Evolutionary conservation across 176 grass and related monocot genomes (phyloP).

Genomic region (Rhynchospora pubera): DNA sequence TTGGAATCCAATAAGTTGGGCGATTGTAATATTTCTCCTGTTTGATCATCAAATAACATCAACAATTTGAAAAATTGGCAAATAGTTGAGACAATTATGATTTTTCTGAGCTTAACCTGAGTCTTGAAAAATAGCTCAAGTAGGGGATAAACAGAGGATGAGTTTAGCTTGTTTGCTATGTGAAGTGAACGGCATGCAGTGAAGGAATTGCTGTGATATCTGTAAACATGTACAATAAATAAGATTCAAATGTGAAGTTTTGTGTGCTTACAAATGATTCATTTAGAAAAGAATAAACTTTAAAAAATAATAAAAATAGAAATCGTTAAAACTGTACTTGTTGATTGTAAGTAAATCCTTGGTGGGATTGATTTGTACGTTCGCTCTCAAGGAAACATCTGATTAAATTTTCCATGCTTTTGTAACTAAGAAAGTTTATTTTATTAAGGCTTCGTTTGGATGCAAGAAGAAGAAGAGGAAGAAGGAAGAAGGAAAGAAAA

Average conservation of each 20-base stretch:
- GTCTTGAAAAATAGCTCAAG: slow-evolving; percentile 79
- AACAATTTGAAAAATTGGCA: neutral
- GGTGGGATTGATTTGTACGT: neutral
- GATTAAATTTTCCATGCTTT: neutral
- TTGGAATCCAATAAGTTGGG: slow-evolving; percentile 59
- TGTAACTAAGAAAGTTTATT: neutral
- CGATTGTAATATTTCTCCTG: slow-evolving; percentile 80
- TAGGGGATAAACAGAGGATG: slow-evolving; percentile 53
- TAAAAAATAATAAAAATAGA: neutral
- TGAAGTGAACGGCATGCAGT: slow-evolving; percentile 53
- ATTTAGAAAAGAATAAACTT: neutral
- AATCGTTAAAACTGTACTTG: neutral
- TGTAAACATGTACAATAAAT: slow-evolving; percentile 32
- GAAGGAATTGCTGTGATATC: slow-evolving; percentile 74
- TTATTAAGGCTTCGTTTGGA: too few species aligned
- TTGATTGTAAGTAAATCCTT: neutral
- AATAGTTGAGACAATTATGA: neutral
- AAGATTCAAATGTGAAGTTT: neutral
- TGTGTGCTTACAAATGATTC: neutral
- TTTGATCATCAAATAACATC: neutral
- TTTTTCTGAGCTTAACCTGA: slow-evolving; percentile 41
- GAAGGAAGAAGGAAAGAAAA: too few species aligned
- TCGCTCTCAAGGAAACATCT: neutral
- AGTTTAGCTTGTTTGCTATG: slow-evolving; percentile 56
- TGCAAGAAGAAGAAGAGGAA: too few species aligned